These are phyloP conservation scores for Acer saccharum DNA, from an alignment of 345 rosid genomes.

Conservation along the genomic window DNA sequence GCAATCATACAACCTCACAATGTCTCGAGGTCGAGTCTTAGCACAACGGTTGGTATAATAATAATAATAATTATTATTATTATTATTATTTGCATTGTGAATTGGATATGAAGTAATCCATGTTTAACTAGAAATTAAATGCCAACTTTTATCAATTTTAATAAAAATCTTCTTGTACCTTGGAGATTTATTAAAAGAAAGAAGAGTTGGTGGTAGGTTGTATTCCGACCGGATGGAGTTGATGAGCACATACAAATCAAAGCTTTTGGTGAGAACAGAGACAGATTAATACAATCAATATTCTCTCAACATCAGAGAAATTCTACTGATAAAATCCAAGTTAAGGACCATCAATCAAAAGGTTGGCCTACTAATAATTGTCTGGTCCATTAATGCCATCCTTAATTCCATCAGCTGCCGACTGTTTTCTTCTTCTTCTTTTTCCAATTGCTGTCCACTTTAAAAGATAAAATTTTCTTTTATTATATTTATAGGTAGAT, in stretches of 20 bases:
- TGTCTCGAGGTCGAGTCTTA: too few relatives aligned
- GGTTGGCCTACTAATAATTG: slow-evolving; percentile 45
- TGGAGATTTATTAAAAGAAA: neutral
- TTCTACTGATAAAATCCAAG: slow-evolving; percentile 29
- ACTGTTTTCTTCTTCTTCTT: slow-evolving; percentile 19
- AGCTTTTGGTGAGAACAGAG: slow-evolving; percentile 13
- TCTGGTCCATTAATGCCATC: slow-evolving; percentile 32
- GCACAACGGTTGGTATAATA: too few relatives aligned
- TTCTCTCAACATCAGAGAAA: slow-evolving; percentile 32
- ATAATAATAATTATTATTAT: too few relatives aligned
- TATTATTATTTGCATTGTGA: too few relatives aligned
- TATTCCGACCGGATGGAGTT: slow-evolving; percentile 37
- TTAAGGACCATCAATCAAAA: slow-evolving; percentile 34
- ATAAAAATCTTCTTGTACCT: too few relatives aligned
- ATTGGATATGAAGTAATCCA: too few relatives aligned
- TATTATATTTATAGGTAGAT: neutral
- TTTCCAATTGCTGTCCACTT: neutral
- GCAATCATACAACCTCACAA: too few relatives aligned
- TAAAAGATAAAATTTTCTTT: neutral
- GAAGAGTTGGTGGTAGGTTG: slow-evolving; percentile 29
- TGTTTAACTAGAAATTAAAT: too few relatives aligned
- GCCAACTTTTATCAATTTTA: too few relatives aligned
- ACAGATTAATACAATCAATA: neutral
- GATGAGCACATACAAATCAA: slow-evolving; percentile 19
- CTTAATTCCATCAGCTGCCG: slow-evolving; percentile 16